Evolutionary conservation across 257 asterid species (phyloP).

Genomic region (Primulina eburnea): DNA sequence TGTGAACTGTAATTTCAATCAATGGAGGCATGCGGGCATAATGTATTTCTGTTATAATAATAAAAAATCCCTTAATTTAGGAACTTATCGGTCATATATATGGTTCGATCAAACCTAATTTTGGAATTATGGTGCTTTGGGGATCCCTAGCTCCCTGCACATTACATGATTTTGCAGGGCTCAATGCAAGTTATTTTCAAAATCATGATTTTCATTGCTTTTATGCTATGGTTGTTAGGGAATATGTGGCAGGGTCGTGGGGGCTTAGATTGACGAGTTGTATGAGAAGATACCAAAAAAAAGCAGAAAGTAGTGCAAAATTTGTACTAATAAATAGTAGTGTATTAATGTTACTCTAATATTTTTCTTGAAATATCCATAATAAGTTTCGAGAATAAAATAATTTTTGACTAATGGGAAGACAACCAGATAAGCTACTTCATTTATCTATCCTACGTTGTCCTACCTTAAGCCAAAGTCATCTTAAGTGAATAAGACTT

Average conservation of each 20-base stretch:
- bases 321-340: no score
- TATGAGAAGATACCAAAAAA: no score
- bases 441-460: slow-evolving; percentile 8
- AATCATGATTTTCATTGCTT: background rate
- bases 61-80: background rate
- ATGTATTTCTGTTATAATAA: background rate
- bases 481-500: slow-evolving; percentile 13
- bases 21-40: slow-evolving; percentile 1
- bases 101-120: background rate
- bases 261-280: no score
- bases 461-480: slow-evolving; percentile 16
- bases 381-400: background rate
- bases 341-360: no score
- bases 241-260: background rate
- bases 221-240: background rate
- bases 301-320: no score
- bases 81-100: background rate
- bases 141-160: slow-evolving; percentile 6
- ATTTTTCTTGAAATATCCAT: background rate
- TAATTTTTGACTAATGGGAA: slow-evolving; percentile 3
- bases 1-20: slow-evolving; percentile 16
- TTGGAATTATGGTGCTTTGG: slow-evolving; percentile 17
- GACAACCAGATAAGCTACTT: slow-evolving; percentile 5
- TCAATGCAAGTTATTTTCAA: slow-evolving; percentile 14
- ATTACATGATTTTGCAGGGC: slow-evolving; percentile 16